phyloP scores from a whole-genome alignment of 2,329 filamentous ascomycete species.

The Curvularia spicifera region DNA sequence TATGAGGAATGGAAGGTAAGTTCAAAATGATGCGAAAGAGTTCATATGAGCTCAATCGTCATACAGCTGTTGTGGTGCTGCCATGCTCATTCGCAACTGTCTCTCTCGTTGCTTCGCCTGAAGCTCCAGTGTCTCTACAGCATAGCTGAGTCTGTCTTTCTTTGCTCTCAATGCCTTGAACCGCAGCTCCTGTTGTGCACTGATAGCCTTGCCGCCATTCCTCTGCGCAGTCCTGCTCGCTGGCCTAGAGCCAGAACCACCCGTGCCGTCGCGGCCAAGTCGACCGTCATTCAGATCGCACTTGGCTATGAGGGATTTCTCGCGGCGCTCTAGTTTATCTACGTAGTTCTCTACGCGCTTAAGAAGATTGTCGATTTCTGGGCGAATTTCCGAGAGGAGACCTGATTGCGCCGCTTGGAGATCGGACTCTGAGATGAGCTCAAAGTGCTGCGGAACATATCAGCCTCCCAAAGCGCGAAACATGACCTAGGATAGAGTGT shows the following conservation, averaged over 20 bases:
- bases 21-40: neutral
- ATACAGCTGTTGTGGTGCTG: conserved; percentile 54
- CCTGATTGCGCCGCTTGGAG: conserved; percentile 82
- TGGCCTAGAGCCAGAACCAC: conserved; percentile 32
- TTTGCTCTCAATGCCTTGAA: conserved; percentile 76
- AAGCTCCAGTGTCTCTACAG: conserved; percentile 82
- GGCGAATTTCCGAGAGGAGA: conserved; percentile 87
- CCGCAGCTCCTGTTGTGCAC: conserved; percentile 60
- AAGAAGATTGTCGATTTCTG: conserved; percentile 79
- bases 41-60: conserved; percentile 33
- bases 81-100: conserved; percentile 76
- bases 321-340: conserved; percentile 80
- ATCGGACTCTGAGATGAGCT: conserved; percentile 85
- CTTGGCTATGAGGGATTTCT: conserved; percentile 82
- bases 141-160: conserved; percentile 85
- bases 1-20: neutral
- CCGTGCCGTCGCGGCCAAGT: conserved; percentile 52
- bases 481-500: neutral
- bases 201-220: conserved; percentile 43
- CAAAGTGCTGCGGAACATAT: conserved; percentile 72
- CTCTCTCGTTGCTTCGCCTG: conserved; percentile 80
- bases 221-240: conserved; percentile 31
- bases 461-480: neutral
- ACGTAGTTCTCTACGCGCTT: conserved; percentile 82
- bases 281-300: conserved; percentile 82